Conservation (phyloP, 2,329 filamentous ascomycete species). For the Fusarium temperatum region DNA sequence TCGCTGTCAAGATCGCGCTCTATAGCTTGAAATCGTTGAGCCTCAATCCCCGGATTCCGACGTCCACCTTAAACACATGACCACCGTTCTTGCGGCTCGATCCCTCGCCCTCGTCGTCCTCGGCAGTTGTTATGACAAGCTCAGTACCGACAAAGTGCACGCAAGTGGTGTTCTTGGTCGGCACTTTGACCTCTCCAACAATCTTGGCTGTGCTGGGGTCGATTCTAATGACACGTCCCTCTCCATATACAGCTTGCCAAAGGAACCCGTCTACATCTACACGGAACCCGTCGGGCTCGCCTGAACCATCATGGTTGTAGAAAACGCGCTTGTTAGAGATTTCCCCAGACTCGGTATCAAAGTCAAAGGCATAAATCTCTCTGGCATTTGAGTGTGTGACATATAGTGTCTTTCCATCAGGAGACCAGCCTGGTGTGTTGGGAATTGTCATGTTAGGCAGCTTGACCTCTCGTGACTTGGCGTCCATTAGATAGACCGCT, state of each 20-base stretch:
- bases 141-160: conserved; percentile 78
- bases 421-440: conserved; percentile 85
- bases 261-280: conserved; percentile 86
- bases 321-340: conserved; percentile 76
- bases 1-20: background rate
- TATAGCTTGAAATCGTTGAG: conserved; percentile 71
- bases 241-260: conserved; percentile 89
- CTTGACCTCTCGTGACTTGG: conserved; percentile 67
- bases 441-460: conserved; percentile 77
- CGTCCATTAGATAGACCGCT: conserved; percentile 75
- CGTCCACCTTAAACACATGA: conserved; percentile 78
- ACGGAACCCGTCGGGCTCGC: conserved; percentile 84
- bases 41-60: conserved; percentile 73
- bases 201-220: conserved; percentile 70
- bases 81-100: conserved; percentile 73
- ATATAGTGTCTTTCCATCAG: conserved; percentile 77
- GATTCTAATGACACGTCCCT: conserved; percentile 78
- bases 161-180: conserved; percentile 83
- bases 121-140: conserved; percentile 82
- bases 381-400: conserved; percentile 80
- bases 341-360: conserved; percentile 68
- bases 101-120: conserved; percentile 71
- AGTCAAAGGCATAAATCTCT: conserved; percentile 80
- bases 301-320: conserved; percentile 72
- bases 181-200: conserved; percentile 77